These are phyloP conservation scores for sweet orange (Citrus sinensis) DNA, from an alignment of 345 rosid genomes.

Conservation along the genomic window DVS_A1.0 CM039166.1:20081501-20082000, in stretches of 20 bases:
- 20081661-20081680: neutral
- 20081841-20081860: constrained; percentile 77
- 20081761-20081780: constrained; percentile 89
- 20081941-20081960: constrained; percentile 10
- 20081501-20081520: constrained; percentile 80
- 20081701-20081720: constrained; percentile 11
- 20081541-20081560: constrained; percentile 61
- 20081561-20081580: constrained; percentile 71
- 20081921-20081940: neutral
- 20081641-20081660: neutral
- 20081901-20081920: neutral
- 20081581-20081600: constrained; percentile 59
- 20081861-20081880: constrained; percentile 62
- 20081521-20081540: constrained; percentile 74
- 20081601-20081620: constrained; percentile 3
- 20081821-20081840: constrained; percentile 94
- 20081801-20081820: constrained; percentile 89
- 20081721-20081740: constrained; percentile 48
- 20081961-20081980: neutral
- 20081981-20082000: constrained; percentile 61
- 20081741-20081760: constrained; percentile 84
- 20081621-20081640: neutral
- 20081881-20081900: neutral
- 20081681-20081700: neutral
- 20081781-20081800: constrained; percentile 76